phyloP scores from a whole-genome alignment of 208 protist species.

The Leishmania aethiopica region DNA sequence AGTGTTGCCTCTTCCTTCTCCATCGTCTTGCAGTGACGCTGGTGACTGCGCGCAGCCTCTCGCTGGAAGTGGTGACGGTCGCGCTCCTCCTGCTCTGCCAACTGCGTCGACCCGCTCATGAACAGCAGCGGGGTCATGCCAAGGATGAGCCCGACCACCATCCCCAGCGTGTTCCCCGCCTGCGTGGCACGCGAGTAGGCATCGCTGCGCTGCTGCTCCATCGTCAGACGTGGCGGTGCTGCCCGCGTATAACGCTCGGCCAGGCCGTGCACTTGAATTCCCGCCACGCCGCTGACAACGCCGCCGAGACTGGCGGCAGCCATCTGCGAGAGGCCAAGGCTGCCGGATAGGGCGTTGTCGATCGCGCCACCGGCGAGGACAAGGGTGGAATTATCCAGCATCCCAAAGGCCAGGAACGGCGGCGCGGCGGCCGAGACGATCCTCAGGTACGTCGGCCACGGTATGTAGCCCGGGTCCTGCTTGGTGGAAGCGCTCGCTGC shows the following conservation, averaged over 20 bases:
- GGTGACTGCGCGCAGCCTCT: conserved; percentile 38
- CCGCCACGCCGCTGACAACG: conserved; percentile 79
- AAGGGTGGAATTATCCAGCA: conserved; percentile 84
- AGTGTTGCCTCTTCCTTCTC: conserved; percentile 27
- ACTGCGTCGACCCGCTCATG: conserved; percentile 35
- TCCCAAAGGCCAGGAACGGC: conserved; percentile 88
- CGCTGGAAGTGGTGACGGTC: conserved; percentile 27
- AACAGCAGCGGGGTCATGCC: conserved; percentile 86
- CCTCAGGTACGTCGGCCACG: conserved; percentile 48
- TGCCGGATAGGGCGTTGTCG: conserved; percentile 64
- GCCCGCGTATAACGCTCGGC: conserved; percentile 73
- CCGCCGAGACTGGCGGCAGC: conserved; percentile 79
- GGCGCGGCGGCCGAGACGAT: conserved; percentile 53
- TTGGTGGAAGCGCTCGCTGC: background rate
- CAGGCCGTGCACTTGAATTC: conserved; percentile 89
- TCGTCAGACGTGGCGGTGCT: conserved; percentile 55
- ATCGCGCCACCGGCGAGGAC: conserved; percentile 81
- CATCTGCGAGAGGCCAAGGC: conserved; percentile 73
- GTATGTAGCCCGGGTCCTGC: conserved; percentile 30
- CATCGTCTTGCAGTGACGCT: conserved; percentile 23
- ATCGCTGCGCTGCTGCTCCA: conserved; percentile 48
- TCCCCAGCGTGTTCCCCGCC: conserved; percentile 73
- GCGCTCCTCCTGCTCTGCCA: conserved; percentile 31
- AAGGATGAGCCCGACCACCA: conserved; percentile 72
- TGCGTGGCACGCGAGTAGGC: conserved; percentile 46